Base-by-base conservation (phyloP, 1,284 basidiomycete species). In the Microbotryum scabiosae region DNA sequence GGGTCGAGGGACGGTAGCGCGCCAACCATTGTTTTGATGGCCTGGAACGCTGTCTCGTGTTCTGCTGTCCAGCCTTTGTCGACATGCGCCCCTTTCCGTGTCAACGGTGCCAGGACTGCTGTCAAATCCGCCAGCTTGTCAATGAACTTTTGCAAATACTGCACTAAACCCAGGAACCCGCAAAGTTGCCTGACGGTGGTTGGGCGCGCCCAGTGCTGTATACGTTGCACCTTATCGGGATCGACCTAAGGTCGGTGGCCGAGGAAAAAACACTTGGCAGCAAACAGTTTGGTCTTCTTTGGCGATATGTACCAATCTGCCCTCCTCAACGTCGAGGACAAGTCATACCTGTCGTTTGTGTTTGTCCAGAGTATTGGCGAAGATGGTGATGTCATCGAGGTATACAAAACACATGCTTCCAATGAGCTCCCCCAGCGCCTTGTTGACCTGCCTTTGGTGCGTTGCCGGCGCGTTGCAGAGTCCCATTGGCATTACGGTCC, bases 401-500 rank as follows among this genome's bases (percentile, higher is more conserved):
- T 79, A 80, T 12, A n/a, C 57, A 8, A 56, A n/a, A 23, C 57
- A 59, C 14, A 41, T 36, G 10, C 28, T 30, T 0, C 57, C 57
- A 16, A 59, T 53, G 21, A 62, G 48, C 12, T 52, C 46, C 3
- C 58, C 21, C 6, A 67, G 46, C 7, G 61, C 63, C 49, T 65
- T 56, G 49, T 65, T 62, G 20, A 67, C 45, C 6, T 54, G 45
- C 1, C 23, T 25, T 50, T 67, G 65, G 21, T 78, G 76, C 0
- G 73, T 75, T 0, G 77, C 66, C 0, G 76, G 76, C 0, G 77
- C 70, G 56, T 79, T 79, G 5, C 70, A 59, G 18, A 73, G 64
- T 0, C 78, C 78, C 64, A 75, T 72, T 0, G 77, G 78, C 78
- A 79, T 80, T n/a, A n/a, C n/a, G n/a, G n/a, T n/a, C n/a, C n/a